Evolutionary conservation across 2,329 filamentous ascomycete species (phyloP).

Genomic region (Truncatella angustata): DNA sequence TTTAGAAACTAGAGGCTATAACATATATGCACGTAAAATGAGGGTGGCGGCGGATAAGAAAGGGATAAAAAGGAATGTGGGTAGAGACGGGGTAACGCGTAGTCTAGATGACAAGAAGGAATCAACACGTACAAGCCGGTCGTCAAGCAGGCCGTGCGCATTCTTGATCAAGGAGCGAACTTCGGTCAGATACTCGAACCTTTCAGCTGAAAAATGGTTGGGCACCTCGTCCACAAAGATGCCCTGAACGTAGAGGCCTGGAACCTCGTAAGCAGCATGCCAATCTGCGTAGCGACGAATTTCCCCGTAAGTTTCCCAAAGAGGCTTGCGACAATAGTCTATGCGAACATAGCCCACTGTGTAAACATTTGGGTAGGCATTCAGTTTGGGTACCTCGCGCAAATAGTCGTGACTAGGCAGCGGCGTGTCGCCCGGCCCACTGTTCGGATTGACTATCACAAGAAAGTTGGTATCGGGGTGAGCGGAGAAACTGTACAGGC

Average conservation of each 20-base stretch:
- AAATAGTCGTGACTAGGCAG: conserved; percentile 3
- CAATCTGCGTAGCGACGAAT: not conserved
- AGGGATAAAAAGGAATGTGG: not conserved
- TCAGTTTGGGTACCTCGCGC: conserved; percentile 1
- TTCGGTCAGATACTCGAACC: not conserved
- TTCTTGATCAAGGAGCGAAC: not conserved
- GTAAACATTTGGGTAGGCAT: not conserved
- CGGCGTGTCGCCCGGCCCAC: conserved; percentile 1
- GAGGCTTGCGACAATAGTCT: conserved; percentile 1
- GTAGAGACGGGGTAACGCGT: not conserved
- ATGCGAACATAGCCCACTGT: conserved; percentile 2
- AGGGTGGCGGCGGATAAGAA: not conserved
- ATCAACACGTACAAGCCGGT: not conserved
- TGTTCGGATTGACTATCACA: conserved; percentile 1
- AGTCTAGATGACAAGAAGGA: not conserved
- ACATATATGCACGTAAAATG: not conserved
- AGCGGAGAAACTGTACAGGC: not conserved
- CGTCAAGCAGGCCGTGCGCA: not conserved
- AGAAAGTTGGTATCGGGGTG: conserved; percentile 6
- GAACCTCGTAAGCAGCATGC: not conserved
- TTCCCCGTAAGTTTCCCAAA: not conserved
- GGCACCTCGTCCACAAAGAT: conserved; percentile 6
- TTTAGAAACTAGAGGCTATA: not conserved
- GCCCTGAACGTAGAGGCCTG: conserved; percentile 1
- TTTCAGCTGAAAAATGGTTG: not conserved